Conservation (phyloP, 139 green algal species). For the Micractinium sp. region DNA sequence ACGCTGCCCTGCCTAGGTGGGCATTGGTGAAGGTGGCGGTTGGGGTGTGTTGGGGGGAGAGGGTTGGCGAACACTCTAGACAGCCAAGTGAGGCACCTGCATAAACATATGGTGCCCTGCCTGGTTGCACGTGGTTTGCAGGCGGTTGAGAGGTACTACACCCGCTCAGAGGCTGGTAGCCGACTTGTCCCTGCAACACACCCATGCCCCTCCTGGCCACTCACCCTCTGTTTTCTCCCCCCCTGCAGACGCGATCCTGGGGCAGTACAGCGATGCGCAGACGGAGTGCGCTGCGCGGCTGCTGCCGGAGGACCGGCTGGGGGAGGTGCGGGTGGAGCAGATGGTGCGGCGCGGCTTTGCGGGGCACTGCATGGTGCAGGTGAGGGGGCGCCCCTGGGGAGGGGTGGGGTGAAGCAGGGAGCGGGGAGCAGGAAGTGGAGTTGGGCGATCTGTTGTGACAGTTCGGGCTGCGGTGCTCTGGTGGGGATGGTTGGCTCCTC, state of each 20-base stretch:
- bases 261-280: constrained; percentile 8
- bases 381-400: not conserved
- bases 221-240: not conserved
- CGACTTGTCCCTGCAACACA: too few species aligned
- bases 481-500: not conserved
- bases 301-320: constrained; percentile 14
- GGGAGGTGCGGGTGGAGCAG: constrained; percentile 17
- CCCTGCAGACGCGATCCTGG: constrained; percentile 7
- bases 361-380: constrained; percentile 27
- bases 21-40: not conserved
- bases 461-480: not conserved
- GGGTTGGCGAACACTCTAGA: too few species aligned
- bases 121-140: too few species aligned
- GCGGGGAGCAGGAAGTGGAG: not conserved
- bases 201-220: not conserved
- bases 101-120: too few species aligned
- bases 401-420: too few species aligned
- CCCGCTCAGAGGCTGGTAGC: too few species aligned
- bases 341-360: constrained; percentile 13
- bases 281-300: constrained; percentile 1
- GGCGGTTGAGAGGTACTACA: too few species aligned
- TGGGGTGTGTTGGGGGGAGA: not conserved
- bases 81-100: too few species aligned
- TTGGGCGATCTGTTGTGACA: not conserved
- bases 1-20: constrained; percentile 19